Base-by-base conservation (phyloP, 441 rosid genomes). In the Erysimum pusillum region DNA sequence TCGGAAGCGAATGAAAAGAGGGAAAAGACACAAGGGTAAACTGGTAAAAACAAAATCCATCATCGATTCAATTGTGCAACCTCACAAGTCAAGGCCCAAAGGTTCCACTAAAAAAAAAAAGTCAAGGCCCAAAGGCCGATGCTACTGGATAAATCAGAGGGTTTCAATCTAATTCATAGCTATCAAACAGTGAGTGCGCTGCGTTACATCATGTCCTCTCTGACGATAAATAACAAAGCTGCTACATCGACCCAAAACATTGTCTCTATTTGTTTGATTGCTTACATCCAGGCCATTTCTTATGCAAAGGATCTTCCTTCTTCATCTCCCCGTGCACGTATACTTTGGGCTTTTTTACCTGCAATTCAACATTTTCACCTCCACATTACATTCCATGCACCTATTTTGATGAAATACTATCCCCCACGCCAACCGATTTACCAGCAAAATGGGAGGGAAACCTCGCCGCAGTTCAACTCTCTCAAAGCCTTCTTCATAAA, bases 401-500 rank as follows among this genome's bases (percentile, higher is more conserved):
- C 61, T 69, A 28, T 76, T 63, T 63, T 34, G 6, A 57, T 49
- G 10, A 13, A 38, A 25, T 48, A 64, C 34, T 51, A 72, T 12
- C 60, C 39, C 39, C 53, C 15, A 41, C 34, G 5, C 48, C 60
- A 54, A 38, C 38, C 67, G 12, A 56, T 64, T 71, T 89, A 93
- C 99, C 97, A 89, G 69, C 7, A 80, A 45, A 64, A 89, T 58
- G 11, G 91, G 97, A 38, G 94, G 94, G 77, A 88, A 77, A 31
- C 77, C 73, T 61, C 61, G 79, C 77, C 83, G 91, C 67, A 85
- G 82, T 28, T 70, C 83, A 42, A 90, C 56, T 84, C 89, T 85
- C 5, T 91, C 83, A 83, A 93, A 93, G 59, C 92, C 97, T 56
- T 86, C 79, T 62, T 82, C 83, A 6, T 76, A 69, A 79, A 84